Percentiles rank a stretch among this genome's conserved stretches.
Evolutionary conservation across 257 asterid genomes (phyloP).

Genomic region (Nicotiana obtusifolia): DNA sequence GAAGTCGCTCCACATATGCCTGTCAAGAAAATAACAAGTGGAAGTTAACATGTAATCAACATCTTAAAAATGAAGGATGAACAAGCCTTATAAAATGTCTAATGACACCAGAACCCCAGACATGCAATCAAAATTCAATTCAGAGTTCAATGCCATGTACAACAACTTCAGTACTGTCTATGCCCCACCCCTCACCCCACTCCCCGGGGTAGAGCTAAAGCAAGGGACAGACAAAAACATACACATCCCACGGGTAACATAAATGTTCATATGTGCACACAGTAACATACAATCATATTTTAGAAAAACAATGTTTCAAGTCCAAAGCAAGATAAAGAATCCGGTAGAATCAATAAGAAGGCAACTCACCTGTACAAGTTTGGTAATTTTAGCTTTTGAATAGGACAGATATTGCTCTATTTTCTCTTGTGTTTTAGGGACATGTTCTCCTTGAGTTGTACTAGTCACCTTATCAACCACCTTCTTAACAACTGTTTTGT

Average conservation of each 20-base stretch:
- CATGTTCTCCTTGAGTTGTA: conserved; percentile 56
- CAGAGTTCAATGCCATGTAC: neutral
- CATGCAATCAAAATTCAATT: neutral
- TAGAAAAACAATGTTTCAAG: neutral
- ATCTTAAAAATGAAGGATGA: neutral
- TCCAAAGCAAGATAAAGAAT: neutral
- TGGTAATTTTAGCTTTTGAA: conserved; percentile 71
- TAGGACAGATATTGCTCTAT: conserved; percentile 63
- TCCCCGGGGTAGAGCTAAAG: neutral
- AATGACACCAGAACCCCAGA: neutral
- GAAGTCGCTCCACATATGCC: conserved; percentile 69
- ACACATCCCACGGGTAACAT: neutral
- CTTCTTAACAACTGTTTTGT: conserved; percentile 86
- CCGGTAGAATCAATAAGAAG: neutral
- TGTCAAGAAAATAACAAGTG: conserved; percentile 31
- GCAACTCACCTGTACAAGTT: conserved; percentile 77
- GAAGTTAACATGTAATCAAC: conserved; percentile 12
- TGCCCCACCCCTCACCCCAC: neutral
- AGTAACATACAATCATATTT: neutral
- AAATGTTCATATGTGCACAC: neutral
- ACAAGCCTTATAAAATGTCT: neutral
- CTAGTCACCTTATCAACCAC: conserved; percentile 88
- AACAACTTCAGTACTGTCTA: neutral
- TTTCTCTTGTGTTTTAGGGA: conserved; percentile 79
- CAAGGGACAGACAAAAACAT: neutral